phyloP scores from a whole-genome alignment of 495 filamentous ascomycete genomes.

The Penicillium chermesinum region DNA sequence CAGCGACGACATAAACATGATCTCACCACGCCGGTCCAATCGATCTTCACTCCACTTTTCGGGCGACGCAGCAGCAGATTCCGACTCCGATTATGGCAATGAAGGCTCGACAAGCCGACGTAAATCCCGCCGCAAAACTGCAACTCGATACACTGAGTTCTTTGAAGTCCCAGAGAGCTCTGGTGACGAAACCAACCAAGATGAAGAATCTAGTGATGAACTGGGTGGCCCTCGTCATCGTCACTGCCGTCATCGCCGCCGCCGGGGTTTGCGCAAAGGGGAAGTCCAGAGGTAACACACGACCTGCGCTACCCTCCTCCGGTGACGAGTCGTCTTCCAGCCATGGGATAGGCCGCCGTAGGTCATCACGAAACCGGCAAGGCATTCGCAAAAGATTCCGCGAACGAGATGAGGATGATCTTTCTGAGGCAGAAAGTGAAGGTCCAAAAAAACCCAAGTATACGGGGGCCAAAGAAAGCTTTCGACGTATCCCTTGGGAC shows the following conservation, averaged over 20 bases:
- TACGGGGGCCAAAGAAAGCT: constrained; percentile 62
- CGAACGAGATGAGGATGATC: constrained; percentile 62
- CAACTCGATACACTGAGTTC: constrained; percentile 1
- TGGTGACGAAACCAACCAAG: not conserved
- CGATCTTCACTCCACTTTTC: not conserved
- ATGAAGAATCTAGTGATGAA: constrained; percentile 2
- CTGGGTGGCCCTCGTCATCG: not conserved
- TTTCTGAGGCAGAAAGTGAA: constrained; percentile 50
- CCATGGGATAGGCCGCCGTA: constrained; percentile 12
- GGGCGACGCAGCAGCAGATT: constrained; percentile 8
- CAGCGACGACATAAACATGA: constrained; percentile 3
- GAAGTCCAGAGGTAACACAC: no score
- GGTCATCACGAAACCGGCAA: constrained; percentile 26
- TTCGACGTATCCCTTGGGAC: constrained; percentile 48
- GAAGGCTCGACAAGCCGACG: not conserved
- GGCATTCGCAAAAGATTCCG: constrained; percentile 50
- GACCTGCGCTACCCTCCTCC: not conserved
- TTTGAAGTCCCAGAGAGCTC: constrained; percentile 5
- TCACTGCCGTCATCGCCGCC: no score
- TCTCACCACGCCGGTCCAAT: not conserved
- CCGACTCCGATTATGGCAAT: constrained; percentile 3
- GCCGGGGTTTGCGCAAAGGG: no score
- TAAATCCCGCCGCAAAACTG: not conserved
- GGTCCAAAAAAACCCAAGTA: constrained; percentile 48
- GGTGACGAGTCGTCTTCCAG: constrained; percentile 8